A percentile compares a stretch with the other conserved stretches of the same genome.
Evolutionary conservation across 1,139 yeast species (phyloP).

Genomic region (Candida sanyaensis): DNA sequence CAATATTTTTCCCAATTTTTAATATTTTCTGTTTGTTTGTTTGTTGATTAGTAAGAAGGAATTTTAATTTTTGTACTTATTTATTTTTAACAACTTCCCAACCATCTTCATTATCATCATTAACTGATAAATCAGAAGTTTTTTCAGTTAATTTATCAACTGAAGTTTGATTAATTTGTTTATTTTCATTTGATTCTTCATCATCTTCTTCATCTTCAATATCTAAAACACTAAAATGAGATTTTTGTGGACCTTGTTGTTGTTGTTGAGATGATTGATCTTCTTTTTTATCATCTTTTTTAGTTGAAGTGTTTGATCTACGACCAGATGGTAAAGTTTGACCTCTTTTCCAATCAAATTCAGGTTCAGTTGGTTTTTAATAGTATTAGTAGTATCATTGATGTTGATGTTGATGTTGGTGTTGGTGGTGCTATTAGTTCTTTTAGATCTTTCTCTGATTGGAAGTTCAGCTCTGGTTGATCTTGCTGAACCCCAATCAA

Average conservation of each 20-base stretch:
- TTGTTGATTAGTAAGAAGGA: too few species aligned
- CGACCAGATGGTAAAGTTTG: slow-evolving; percentile 29
- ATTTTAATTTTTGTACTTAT: too few species aligned
- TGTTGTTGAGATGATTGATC: slow-evolving; percentile 35
- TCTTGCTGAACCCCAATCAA: slow-evolving; percentile 66
- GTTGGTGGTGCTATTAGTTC: slow-evolving; percentile 21
- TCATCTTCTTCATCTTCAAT: slow-evolving; percentile 57
- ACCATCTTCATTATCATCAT: slow-evolving; percentile 48
- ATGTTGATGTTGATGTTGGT: too few species aligned
- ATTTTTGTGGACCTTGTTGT: slow-evolving; percentile 52
- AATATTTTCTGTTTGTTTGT: too few species aligned
- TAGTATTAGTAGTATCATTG: slow-evolving; percentile 25
- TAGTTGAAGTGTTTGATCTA: slow-evolving; percentile 14
- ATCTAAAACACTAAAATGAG: slow-evolving; percentile 66
- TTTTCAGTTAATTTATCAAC: slow-evolving; percentile 41
- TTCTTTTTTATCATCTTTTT: slow-evolving; percentile 17
- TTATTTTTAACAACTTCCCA: slow-evolving; percentile 72
- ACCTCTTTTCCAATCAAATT: slow-evolving; percentile 31
- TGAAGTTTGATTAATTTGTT: slow-evolving; percentile 17
- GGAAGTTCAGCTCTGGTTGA: slow-evolving; percentile 32
- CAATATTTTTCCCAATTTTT: too few species aligned
- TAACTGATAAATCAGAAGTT: slow-evolving; percentile 44
- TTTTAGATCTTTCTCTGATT: slow-evolving; percentile 32
- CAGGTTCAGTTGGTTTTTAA: slow-evolving; percentile 43
- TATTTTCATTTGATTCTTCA: slow-evolving; percentile 49